Percentiles rank a stretch among this genome's conserved stretches.
Conservation (phyloP, 208 protist genomes). For the Naegleria lovaniensis region DNA sequence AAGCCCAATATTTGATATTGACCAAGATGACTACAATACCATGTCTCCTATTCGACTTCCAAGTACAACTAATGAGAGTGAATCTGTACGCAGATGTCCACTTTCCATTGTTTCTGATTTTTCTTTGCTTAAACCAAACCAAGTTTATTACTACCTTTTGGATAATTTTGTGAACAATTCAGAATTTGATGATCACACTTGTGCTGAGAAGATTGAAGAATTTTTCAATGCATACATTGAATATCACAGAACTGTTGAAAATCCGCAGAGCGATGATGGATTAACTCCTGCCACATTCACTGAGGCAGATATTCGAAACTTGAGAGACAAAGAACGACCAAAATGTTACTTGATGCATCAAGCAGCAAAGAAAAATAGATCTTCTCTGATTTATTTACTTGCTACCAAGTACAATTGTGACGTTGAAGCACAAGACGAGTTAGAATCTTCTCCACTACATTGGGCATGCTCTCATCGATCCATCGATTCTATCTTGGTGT, state of each 20-base stretch:
- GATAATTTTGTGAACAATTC: neutral
- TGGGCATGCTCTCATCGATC: neutral
- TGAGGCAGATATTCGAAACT: neutral
- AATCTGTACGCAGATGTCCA: neutral
- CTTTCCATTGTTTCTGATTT: too few species aligned
- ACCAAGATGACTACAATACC: neutral
- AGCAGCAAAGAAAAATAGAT: neutral
- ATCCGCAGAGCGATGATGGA: neutral
- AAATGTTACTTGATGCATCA: neutral
- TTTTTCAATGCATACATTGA: neutral
- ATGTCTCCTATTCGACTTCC: neutral
- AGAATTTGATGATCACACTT: neutral
- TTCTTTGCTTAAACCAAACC: neutral
- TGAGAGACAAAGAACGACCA: neutral
- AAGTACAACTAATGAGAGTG: neutral
- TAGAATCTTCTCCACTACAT: constrained; percentile 7
- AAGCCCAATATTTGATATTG: neutral
- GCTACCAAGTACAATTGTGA: neutral
- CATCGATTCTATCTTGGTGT: neutral
- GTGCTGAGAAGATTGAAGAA: neutral
- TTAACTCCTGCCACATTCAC: neutral
- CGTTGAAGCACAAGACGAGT: neutral
- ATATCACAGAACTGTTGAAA: neutral
- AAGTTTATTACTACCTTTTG: neutral
- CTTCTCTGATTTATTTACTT: neutral